Base-by-base conservation (phyloP, 2,329 filamentous ascomycete genomes). In the Talaromyces verruculosus region DNA sequence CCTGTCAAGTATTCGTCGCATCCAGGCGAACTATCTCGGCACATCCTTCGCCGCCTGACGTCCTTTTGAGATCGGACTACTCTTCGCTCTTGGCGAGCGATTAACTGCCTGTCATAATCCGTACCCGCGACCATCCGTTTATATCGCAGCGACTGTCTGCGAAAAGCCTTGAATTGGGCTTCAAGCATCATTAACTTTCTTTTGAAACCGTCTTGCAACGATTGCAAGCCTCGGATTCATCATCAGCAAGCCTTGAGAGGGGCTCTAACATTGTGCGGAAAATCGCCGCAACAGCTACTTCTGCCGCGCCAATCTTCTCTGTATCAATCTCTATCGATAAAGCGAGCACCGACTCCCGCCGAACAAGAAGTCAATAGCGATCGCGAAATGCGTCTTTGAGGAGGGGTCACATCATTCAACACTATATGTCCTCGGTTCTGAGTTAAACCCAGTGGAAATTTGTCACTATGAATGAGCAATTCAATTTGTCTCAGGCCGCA, bases 341-440 rank as follows among this genome's bases (percentile, higher is more conserved):
- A 58, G 49, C 62, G 22, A 39, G 39, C 53, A 58, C 30, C 41
- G 30, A n/a, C 41, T 30, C 37, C 30, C 49, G 30, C 28, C 15
- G 10, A 33, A 4, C 25, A 19, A 25, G n/a, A 25, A 55, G 6
- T 8, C 5, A 17, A 13, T 43, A 60, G 15, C 33, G 37, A 33
- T 58, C n/a, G 45, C 51, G 61, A 64, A 58, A 64, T 64, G 62
- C 39, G 15, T 58, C 28, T 45, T 64, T 64, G 49, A 64, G 41
- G 35, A 59, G 19, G 57, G 22, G 39, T 25, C 57, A n/a, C 25
- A 60, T 45, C 15, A 13, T 60, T 45, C 35, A 30, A 30, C 15
- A 60, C 15, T 45, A 60, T 5, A 60, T 41, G 19, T 41, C 8
- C 35, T 28, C 37, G 19, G 19, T n/a, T 41, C 33, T 62, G 33